Evolutionary conservation across 331 rosid genomes (phyloP).

Genomic region (Erythrophleum ivorense): DNA sequence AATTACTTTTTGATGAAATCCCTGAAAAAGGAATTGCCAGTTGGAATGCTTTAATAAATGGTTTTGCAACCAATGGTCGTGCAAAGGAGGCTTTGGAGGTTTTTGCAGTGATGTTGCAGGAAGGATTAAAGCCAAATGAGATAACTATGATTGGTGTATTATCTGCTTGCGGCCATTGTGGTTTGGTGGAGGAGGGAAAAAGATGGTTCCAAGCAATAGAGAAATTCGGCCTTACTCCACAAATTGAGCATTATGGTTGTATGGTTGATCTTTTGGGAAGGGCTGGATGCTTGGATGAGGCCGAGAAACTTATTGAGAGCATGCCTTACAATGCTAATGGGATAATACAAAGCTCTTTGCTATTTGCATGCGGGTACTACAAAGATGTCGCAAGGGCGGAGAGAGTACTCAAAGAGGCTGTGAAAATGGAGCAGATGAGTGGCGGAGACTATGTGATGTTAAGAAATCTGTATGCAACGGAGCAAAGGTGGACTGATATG

Average conservation of each 20-base stretch:
- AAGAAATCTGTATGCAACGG: constrained; percentile 67
- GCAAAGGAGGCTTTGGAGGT: constrained; percentile 64
- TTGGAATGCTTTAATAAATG: constrained; percentile 82
- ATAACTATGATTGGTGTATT: constrained; percentile 62
- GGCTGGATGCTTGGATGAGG: constrained; percentile 75
- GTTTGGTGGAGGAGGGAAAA: constrained; percentile 76
- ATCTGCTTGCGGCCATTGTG: constrained; percentile 73
- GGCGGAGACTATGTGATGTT: constrained; percentile 60
- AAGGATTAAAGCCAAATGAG: constrained; percentile 53
- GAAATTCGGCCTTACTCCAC: constrained; percentile 55
- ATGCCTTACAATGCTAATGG: constrained; percentile 75
- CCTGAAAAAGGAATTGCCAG: constrained; percentile 55
- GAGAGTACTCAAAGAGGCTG: constrained; percentile 55
- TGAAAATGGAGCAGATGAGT: constrained; percentile 48
- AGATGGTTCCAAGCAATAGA: constrained; percentile 61
- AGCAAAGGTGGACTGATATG: constrained; percentile 65
- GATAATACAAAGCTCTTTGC: constrained; percentile 68
- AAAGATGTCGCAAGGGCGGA: constrained; percentile 59
- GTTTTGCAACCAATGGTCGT: constrained; percentile 71
- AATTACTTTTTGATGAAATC: constrained; percentile 52
- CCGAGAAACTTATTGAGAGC: constrained; percentile 57
- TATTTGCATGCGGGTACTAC: constrained; percentile 66
- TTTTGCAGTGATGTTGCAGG: constrained; percentile 52
- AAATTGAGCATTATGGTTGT: constrained; percentile 78
- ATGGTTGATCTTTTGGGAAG: constrained; percentile 79